Percentiles rank a stretch among this genome's conserved stretches.
phyloP scores from a whole-genome alignment of 2,329 filamentous ascomycete genomes.

The Neocatenulostroma microsporum region DNA sequence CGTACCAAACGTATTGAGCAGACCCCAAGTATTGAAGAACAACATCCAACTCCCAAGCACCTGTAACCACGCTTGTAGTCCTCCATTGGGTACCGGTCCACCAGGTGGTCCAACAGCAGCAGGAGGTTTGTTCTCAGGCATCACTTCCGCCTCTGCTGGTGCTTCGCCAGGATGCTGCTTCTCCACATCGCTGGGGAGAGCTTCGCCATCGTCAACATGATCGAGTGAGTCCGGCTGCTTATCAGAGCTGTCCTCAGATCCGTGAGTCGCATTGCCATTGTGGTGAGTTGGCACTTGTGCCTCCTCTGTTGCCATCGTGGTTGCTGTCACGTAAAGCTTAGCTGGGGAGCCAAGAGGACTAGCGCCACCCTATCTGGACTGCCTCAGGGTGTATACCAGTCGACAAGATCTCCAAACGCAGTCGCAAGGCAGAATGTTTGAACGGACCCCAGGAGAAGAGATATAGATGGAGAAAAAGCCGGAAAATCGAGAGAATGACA shows the following conservation, averaged over 20 bases:
- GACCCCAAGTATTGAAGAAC: slow-evolving; percentile 43
- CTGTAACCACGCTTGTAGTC: slow-evolving; percentile 40
- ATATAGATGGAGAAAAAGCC: no score
- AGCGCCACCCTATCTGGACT: no score
- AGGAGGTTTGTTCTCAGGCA: not conserved
- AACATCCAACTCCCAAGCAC: slow-evolving; percentile 40
- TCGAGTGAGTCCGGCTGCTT: slow-evolving; percentile 3
- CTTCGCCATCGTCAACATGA: slow-evolving; percentile 3
- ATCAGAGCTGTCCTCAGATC: slow-evolving; percentile 3
- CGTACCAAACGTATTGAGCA: slow-evolving; percentile 10
- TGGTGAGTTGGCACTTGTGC: not conserved
- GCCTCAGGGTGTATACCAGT: no score
- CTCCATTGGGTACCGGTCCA: slow-evolving; percentile 34
- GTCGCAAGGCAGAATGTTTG: no score
- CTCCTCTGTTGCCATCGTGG: slow-evolving; percentile 1
- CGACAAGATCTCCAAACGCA: no score
- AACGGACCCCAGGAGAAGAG: no score
- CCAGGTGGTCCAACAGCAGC: slow-evolving; percentile 9
- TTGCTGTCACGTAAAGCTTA: no score
- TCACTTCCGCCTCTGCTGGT: slow-evolving; percentile 7
- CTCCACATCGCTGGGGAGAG: slow-evolving; percentile 3
- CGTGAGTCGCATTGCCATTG: no score
- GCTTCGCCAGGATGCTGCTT: slow-evolving; percentile 7
- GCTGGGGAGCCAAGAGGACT: no score
- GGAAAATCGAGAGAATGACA: no score